phyloP scores from a whole-genome alignment of 2,329 filamentous ascomycete genomes.

The Fusarium compactum region DNA sequence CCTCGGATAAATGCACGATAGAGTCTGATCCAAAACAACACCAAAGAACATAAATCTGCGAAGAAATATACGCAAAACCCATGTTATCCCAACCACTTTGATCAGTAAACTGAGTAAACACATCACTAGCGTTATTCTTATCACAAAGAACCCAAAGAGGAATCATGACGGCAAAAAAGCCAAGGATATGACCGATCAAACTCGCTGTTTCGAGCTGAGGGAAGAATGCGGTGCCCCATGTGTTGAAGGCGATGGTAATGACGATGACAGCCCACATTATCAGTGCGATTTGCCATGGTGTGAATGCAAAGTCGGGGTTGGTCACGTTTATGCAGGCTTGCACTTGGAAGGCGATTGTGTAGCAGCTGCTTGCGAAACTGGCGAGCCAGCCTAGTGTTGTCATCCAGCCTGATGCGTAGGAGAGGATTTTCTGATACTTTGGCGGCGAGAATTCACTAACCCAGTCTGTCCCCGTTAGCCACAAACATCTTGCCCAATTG shows the following conservation, averaged over 20 bases:
- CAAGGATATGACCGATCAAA: conserved; percentile 13
- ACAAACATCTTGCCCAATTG: no score
- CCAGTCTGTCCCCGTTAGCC: background rate
- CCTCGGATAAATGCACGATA: conserved; percentile 22
- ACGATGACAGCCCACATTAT: conserved; percentile 35
- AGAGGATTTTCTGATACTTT: conserved; percentile 16
- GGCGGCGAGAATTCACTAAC: conserved; percentile 32
- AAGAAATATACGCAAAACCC: conserved; percentile 31
- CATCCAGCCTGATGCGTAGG: conserved; percentile 29
- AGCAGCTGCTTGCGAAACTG: conserved; percentile 31
- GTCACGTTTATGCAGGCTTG: conserved; percentile 34
- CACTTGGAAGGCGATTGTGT: conserved; percentile 30
- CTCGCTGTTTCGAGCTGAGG: conserved; percentile 26
- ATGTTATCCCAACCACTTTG: conserved; percentile 31
- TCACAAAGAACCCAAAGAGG: conserved; percentile 32
- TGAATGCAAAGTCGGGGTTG: conserved; percentile 25
- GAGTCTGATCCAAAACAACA: conserved; percentile 33
- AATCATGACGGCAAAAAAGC: conserved; percentile 27
- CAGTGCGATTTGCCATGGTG: conserved; percentile 24
- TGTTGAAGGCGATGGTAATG: conserved; percentile 24
- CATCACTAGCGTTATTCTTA: conserved; percentile 15
- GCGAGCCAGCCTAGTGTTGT: conserved; percentile 32
- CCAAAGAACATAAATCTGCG: conserved; percentile 30
- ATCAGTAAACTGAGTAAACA: conserved; percentile 28
- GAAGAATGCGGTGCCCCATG: conserved; percentile 29